Base-by-base conservation (phyloP, 257 asterid species). In the Vinca minor region DNA sequence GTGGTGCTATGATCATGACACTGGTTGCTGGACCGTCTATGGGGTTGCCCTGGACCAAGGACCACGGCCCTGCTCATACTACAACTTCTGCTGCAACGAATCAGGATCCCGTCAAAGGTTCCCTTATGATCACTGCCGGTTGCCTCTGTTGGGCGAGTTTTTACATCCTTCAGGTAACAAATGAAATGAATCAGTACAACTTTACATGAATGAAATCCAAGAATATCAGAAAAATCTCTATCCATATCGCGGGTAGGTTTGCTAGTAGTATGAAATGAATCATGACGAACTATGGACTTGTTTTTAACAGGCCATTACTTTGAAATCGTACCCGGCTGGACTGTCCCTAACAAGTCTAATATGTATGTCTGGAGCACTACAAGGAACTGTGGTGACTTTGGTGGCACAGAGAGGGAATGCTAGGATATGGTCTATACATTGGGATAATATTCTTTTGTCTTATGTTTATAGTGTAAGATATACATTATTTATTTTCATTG, bases 1-100 rank as follows among this genome's bases (percentile, higher is more conserved):
- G 89, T 45, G 96, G 96, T 17, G 95, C 96, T 5, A 84, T 83
- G 93, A 74, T 89, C 14, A 75, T 89, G 91, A 84, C 86, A 8
- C 69, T 89, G 15, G 64, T 83, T 0, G 53, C 26, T 28, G 96
- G 96, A 28, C 75, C 78, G 0, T 58, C 59, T 8, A 63, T 89
- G 35, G 72, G 73, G 17, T 66, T 84, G 39, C 91, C 95, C 0
- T 87, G 95, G 96, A 83, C 87, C 38, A 78, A 74, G n/a, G 68
- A 80, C 69, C 60, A 69, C 21, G 50, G 69, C 44, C 61, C 55
- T 35, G 26, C 5, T 36, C 50, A 59, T 1, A n/a, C 34, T 20
- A 17, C 57, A 66, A 29, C 25, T 47, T n/a, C 53, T 31, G 39
- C 69, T 36, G 56, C 56, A 3, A 69, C 64, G 29, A 52, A 55